Evolutionary conservation across 495 filamentous ascomycete species (phyloP), one percentile per base, ranked within the genome.

Genomic region (Neurospora sp.): DNA sequence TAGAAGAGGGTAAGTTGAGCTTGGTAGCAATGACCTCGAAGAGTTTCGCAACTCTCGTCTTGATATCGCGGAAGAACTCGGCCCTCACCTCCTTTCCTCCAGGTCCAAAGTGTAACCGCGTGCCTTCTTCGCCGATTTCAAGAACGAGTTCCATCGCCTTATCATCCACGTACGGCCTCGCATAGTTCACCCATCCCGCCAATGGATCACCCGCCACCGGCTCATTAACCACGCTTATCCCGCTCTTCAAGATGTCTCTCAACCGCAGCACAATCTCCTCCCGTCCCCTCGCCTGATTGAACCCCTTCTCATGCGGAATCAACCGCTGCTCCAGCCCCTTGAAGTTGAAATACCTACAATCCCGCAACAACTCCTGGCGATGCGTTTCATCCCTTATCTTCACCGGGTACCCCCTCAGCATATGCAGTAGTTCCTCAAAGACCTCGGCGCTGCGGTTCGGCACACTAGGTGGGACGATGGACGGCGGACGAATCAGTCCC

Each of bases 281-380:
- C 20, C 86, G 84, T 11, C 85, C 82, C 3, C 90, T 87, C 35
- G 87, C 82, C 39, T 91, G 88, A 74, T 98, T 97, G 82, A 89
- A 93, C 69, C 86, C 88, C 70, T 97, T 92, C 39, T 88, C 81
- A 78, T 94, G 91, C 1, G 92, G 88, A 48, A 98, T 93, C 12
- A 99, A 83, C 72, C 89, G 90, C 81, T 99, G 95, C 81, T 98
- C 96, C 0, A 97, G 80, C 0, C 94, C 94, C 76, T 94, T 94
- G 71, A 99, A 90, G 78, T 97, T 92, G 81, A 94, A 98, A 76
- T 97, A 99, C 46, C 92, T 90, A 79, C 92, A 96, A 80, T 99
- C 95, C 20, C 92, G 87, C 0, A 99, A 84, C 1, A 99, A 87
- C 72, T 92, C 89, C 9, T 87, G 86, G 14, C 95, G 92, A 78